Conservation (phyloP, 2,329 filamentous ascomycete species). For the Botrytis cinerea region DNA sequence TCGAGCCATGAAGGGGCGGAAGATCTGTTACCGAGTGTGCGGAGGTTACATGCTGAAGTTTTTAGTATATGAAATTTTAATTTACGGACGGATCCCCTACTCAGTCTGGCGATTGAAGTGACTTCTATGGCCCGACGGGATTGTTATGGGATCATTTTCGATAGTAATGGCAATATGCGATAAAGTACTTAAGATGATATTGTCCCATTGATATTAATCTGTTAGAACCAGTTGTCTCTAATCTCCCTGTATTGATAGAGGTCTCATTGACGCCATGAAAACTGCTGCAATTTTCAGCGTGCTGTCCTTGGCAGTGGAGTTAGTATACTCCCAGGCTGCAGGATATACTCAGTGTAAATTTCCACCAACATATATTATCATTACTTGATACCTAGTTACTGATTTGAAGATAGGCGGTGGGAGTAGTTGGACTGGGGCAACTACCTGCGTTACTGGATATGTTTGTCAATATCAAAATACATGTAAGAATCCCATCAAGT, state of each 20-base stretch:
- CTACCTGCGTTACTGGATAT: slow-evolving; percentile 23
- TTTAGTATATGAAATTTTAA: slow-evolving; percentile 1
- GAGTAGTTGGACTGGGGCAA: slow-evolving; percentile 13
- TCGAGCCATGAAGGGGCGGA: slow-evolving; percentile 1
- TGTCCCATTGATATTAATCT: neutral
- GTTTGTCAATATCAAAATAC: slow-evolving; percentile 19
- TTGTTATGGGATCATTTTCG: neutral
- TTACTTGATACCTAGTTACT: neutral
- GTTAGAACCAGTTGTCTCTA: neutral
- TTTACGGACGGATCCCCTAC: neutral
- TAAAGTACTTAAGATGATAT: slow-evolving; percentile 16
- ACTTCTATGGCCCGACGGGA: neutral
- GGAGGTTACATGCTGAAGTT: neutral
- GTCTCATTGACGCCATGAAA: slow-evolving; percentile 13
- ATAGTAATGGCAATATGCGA: neutral
- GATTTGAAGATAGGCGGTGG: slow-evolving; percentile 17
- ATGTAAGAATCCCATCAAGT: slow-evolving; percentile 13
- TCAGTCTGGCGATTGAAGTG: neutral
- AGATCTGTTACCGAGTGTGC: slow-evolving; percentile 9
- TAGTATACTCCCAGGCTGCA: slow-evolving; percentile 20
- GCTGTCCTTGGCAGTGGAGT: slow-evolving; percentile 19
- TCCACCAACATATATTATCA: neutral
- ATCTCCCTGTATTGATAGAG: neutral
- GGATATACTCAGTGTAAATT: slow-evolving; percentile 23
- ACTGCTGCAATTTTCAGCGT: slow-evolving; percentile 3